Conservation (phyloP, 2,329 filamentous ascomycete genomes). For the Colletotrichum lentis region DNA sequence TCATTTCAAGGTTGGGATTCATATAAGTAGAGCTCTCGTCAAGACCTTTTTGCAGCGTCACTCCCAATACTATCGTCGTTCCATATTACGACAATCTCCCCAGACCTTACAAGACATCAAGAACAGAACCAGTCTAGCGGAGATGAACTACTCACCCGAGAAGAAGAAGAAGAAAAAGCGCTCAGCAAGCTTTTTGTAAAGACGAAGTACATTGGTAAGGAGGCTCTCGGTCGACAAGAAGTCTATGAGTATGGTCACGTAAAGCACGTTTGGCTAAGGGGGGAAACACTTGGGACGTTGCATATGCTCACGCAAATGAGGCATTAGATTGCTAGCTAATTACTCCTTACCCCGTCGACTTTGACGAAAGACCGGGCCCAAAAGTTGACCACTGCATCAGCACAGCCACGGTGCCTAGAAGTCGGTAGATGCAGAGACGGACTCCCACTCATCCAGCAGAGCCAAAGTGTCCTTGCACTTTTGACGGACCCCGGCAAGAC, state of each 20-base stretch:
- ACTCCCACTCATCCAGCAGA: conserved; percentile 60
- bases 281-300: neutral
- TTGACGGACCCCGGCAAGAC: conserved; percentile 50
- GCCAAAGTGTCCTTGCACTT: conserved; percentile 55
- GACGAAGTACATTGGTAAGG: neutral
- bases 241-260: neutral
- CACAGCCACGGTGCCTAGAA: conserved; percentile 5
- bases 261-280: neutral
- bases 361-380: neutral
- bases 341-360: neutral
- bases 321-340: neutral
- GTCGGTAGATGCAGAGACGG: conserved; percentile 51
- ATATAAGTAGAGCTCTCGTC: conserved; percentile 1
- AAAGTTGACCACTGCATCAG: neutral
- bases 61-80: conserved; percentile 18
- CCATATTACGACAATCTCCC: conserved; percentile 22
- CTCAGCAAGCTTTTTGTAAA: neutral
- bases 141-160: too few relatives aligned
- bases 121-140: too few relatives aligned
- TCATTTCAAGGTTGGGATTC: neutral
- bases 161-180: neutral
- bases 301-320: neutral
- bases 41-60: neutral
- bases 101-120: conserved; percentile 8
- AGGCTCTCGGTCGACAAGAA: neutral